Conservation (phyloP, 805 yeast species). For the Yamadazyma ubonensis region DNA sequence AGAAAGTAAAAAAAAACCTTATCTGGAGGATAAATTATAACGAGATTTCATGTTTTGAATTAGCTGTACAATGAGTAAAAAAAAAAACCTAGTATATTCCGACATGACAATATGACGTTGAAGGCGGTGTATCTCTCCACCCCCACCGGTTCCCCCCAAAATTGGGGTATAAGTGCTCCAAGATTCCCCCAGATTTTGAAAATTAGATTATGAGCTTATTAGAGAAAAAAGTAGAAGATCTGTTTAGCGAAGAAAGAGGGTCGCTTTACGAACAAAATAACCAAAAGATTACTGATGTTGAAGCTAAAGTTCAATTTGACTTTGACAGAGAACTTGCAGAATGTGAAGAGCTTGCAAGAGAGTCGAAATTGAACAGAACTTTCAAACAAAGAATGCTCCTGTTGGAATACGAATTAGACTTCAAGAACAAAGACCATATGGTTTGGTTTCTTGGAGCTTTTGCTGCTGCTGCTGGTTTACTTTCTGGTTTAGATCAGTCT, state of each 20-base stretch:
- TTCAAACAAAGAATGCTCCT: slow-evolving; percentile 37
- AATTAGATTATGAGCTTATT: slow-evolving; percentile 3
- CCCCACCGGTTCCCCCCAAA: background rate
- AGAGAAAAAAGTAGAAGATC: slow-evolving; percentile 3
- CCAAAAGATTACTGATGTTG: slow-evolving; percentile 27
- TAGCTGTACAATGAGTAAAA: background rate
- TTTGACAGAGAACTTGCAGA: slow-evolving; percentile 35
- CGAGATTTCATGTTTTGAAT: background rate
- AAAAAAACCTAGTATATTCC: no score
- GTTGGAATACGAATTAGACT: slow-evolving; percentile 39
- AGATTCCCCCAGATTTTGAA: background rate
- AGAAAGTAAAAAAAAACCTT: background rate
- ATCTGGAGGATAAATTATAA: background rate
- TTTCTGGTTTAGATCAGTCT: slow-evolving; percentile 68
- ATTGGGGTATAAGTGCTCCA: background rate
- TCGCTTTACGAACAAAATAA: slow-evolving; percentile 17
- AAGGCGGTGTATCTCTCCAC: background rate
- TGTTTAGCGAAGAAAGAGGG: slow-evolving; percentile 6
- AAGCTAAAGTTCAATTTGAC: slow-evolving; percentile 27
- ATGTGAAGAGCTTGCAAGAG: slow-evolving; percentile 31
- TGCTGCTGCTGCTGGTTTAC: slow-evolving; percentile 62
- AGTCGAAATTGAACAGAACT: slow-evolving; percentile 28
- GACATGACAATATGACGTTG: background rate
- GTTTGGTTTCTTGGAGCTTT: slow-evolving; percentile 50
- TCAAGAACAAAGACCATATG: slow-evolving; percentile 40